These are phyloP conservation scores for Pseudogymnoascus sp. DNA, from an alignment of 2,329 filamentous ascomycete genomes.

Conservation along the genomic window DNA sequence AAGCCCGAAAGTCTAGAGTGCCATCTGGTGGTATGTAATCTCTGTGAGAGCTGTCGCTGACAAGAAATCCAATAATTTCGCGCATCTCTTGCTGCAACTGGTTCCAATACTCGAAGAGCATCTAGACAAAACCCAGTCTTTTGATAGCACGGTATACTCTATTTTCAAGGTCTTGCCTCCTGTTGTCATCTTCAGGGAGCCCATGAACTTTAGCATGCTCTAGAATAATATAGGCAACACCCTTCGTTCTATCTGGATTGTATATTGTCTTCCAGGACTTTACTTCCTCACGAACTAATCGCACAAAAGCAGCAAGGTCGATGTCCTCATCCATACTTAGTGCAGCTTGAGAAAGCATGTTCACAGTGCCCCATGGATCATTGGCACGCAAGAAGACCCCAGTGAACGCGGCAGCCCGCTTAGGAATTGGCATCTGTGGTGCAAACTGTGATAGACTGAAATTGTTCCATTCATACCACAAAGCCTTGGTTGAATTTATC, in stretches of 20 bases:
- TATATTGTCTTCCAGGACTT: background rate
- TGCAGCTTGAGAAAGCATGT: background rate
- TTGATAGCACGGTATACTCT: background rate
- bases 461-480: background rate
- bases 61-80: background rate
- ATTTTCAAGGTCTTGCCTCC: background rate
- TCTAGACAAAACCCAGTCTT: background rate
- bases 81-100: background rate
- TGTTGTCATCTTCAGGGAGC: background rate
- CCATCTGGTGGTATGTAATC: background rate
- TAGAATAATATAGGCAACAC: background rate
- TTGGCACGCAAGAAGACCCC: background rate
- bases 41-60: background rate
- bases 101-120: background rate
- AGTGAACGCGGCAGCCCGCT: background rate
- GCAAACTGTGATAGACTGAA: background rate
- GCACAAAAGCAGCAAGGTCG: background rate
- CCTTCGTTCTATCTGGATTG: background rate
- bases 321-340: background rate
- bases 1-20: background rate
- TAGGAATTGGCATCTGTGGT: background rate
- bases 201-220: background rate
- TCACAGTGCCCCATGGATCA: background rate
- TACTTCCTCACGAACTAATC: background rate
- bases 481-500: background rate